These are phyloP conservation scores for Fistulifera solaris DNA, from an alignment of 108 stramenopile genomes.

Conservation along the genomic window DNA sequence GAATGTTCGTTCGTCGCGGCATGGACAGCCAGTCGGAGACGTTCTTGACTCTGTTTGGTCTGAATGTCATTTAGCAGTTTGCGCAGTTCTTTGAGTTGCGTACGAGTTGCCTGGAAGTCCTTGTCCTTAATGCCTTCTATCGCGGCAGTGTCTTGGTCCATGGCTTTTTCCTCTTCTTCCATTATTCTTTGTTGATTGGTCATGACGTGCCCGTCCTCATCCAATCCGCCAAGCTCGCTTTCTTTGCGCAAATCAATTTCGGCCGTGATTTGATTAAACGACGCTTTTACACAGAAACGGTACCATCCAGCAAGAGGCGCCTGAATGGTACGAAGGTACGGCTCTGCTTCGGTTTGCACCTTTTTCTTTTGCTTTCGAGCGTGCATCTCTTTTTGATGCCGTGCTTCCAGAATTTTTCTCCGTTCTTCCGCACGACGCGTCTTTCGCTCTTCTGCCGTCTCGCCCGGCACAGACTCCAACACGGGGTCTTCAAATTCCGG, in stretches of 20 bases:
- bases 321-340: conserved; percentile 39
- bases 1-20: conserved; percentile 69
- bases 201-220: conserved; percentile 52
- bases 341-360: conserved; percentile 46
- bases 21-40: conserved; percentile 57
- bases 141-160: conserved; percentile 48
- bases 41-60: conserved; percentile 62
- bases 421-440: conserved; percentile 23
- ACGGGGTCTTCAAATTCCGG: conserved; percentile 11
- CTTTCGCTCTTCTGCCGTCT: conserved; percentile 20
- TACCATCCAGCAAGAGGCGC: conserved; percentile 60
- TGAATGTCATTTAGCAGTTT: conserved; percentile 64
- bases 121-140: conserved; percentile 65
- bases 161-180: conserved; percentile 48
- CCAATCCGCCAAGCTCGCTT: conserved; percentile 47
- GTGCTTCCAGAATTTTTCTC: conserved; percentile 21
- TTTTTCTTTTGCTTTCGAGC: conserved; percentile 24
- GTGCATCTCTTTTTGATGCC: conserved; percentile 21
- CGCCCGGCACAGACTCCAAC: conserved; percentile 7
- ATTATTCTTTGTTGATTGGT: conserved; percentile 40
- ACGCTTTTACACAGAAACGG: conserved; percentile 52
- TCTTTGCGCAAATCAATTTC: conserved; percentile 76
- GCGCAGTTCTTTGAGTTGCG: conserved; percentile 48
- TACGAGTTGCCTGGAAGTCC: conserved; percentile 51
- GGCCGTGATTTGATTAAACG: conserved; percentile 36